phyloP scores from a whole-genome alignment of 2,329 filamentous ascomycete genomes.

The Fusarium veterinarium region DNA sequence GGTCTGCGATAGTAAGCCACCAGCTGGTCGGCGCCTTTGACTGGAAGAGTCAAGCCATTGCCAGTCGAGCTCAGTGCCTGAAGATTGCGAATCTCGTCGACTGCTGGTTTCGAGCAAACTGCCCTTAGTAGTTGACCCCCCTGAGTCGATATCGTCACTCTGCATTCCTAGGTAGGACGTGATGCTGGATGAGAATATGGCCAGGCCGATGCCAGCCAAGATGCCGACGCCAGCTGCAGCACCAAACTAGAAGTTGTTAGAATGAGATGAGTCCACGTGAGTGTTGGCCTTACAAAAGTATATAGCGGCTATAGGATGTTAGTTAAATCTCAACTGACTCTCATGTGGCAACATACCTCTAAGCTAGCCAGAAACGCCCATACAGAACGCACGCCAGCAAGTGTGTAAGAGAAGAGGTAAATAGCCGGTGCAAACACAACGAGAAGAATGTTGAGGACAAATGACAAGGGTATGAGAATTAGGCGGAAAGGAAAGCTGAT shows the following conservation, averaged over 20 bases:
- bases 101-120: constrained; percentile 26
- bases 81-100: constrained; percentile 39
- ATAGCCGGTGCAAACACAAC: constrained; percentile 53
- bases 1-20: constrained; percentile 70
- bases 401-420: constrained; percentile 48
- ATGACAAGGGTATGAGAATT: constrained; percentile 46
- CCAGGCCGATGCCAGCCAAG: constrained; percentile 68
- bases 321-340: neutral
- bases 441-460: constrained; percentile 45
- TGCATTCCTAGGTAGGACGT: constrained; percentile 62
- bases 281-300: constrained; percentile 52
- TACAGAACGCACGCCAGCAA: constrained; percentile 38
- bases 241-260: constrained; percentile 60
- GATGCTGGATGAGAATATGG: constrained; percentile 66
- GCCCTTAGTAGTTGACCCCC: constrained; percentile 21
- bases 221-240: constrained; percentile 76
- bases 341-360: constrained; percentile 47
- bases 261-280: accelerated
- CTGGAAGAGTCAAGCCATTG: constrained; percentile 52
- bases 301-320: constrained; percentile 53
- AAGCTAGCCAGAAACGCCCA: constrained; percentile 48
- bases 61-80: constrained; percentile 54
- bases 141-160: constrained; percentile 37
- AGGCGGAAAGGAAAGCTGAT: constrained; percentile 48
- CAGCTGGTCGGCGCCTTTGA: constrained; percentile 55